These are phyloP conservation scores for Platanthera guangdongensis DNA, from an alignment of 106 monocot species.

Conservation along the genomic window DNA sequence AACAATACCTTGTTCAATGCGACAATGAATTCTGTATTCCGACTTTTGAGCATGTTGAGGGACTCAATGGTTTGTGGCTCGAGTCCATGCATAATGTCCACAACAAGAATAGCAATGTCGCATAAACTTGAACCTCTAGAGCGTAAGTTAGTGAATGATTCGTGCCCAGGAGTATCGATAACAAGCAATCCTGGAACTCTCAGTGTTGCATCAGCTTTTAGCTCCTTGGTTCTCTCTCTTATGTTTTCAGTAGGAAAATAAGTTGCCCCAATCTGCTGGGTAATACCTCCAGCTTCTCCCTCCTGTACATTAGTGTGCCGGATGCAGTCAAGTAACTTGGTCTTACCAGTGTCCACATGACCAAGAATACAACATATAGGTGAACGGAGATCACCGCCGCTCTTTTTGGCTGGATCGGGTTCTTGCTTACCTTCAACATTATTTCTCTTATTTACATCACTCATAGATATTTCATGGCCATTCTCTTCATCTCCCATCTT, in stretches of 20 bases:
- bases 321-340: conserved; percentile 91
- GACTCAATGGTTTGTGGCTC: conserved; percentile 96
- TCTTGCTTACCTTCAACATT: conserved; percentile 32
- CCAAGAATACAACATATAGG: conserved; percentile 99
- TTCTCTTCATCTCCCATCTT: conserved; percentile 20
- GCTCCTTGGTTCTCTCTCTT: conserved; percentile 89
- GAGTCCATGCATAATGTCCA: conserved; percentile 98
- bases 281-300: conserved; percentile 97
- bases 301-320: conserved; percentile 90
- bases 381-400: conserved; percentile 53
- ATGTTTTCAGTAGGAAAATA: conserved; percentile 96
- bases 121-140: conserved; percentile 97
- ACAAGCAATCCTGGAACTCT: conserved; percentile 93
- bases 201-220: conserved; percentile 83
- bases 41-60: conserved; percentile 72
- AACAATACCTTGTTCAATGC: conserved; percentile 85
- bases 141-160: conserved; percentile 83
- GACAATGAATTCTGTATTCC: conserved; percentile 87
- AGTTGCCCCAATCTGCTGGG: conserved; percentile 96
- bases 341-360: conserved; percentile 97
- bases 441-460: conserved; percentile 19
- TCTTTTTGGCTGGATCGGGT: conserved; percentile 20
- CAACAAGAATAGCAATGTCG: conserved; percentile 94
- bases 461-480: conserved; percentile 9
- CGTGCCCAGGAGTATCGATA: conserved; percentile 98